Conservation (phyloP, 306 rosid genomes). For the Pyrus betulifolia region DNA sequence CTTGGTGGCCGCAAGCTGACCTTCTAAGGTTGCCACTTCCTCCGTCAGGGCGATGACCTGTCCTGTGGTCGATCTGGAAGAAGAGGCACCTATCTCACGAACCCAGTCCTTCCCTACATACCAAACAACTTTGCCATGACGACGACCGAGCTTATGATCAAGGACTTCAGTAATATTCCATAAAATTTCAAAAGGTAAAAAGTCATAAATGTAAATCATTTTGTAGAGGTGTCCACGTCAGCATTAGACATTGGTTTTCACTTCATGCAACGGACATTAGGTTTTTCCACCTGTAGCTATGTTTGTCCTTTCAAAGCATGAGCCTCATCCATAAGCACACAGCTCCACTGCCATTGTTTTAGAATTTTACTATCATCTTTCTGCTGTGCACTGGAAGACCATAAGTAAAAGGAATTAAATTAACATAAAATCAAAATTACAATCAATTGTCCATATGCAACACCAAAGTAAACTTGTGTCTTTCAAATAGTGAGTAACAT, state of each 20-base stretch:
- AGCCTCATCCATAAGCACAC: slow-evolving; percentile 98
- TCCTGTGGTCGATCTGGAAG: too few relatives aligned
- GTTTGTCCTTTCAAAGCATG: slow-evolving; percentile 96
- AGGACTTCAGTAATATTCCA: background rate
- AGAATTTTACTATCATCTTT: slow-evolving; percentile 86
- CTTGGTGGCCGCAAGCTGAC: too few relatives aligned
- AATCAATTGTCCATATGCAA: background rate
- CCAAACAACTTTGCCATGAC: too few relatives aligned
- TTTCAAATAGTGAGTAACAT: slow-evolving; percentile 91
- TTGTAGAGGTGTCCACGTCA: slow-evolving; percentile 94
- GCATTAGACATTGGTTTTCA: slow-evolving; percentile 89
- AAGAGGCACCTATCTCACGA: too few relatives aligned
- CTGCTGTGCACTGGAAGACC: slow-evolving; percentile 74
- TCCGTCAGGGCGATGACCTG: rapidly evolving
- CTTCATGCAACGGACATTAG: slow-evolving; percentile 83
- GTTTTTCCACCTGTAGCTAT: slow-evolving; percentile 91
- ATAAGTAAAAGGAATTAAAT: slow-evolving; percentile 20
- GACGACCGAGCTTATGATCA: too few relatives aligned
- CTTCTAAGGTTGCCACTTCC: too few relatives aligned
- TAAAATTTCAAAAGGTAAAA: slow-evolving; percentile 1
- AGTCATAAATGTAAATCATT: slow-evolving; percentile 74
- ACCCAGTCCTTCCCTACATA: rapidly evolving
- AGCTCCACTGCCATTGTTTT: slow-evolving; percentile 93
- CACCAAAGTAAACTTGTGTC: slow-evolving; percentile 64
- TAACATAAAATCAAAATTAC: background rate